These are phyloP conservation scores for Aspergillus sparsus DNA, from an alignment of 495 filamentous ascomycete species.

Conservation along the genomic window DNA sequence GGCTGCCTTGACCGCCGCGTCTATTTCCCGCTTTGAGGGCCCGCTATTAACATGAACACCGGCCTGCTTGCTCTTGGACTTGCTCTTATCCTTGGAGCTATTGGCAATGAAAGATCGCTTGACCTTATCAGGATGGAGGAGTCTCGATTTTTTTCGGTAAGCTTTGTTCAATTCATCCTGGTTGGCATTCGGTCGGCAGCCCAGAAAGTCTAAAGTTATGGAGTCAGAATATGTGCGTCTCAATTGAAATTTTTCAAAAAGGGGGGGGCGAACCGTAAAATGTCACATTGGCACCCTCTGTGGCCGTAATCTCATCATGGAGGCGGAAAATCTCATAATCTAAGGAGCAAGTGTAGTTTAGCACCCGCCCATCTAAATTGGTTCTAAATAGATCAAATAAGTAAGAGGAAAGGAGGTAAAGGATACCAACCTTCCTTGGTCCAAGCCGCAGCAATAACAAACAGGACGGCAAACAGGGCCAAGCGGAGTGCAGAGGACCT, in stretches of 20 bases:
- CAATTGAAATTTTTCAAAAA: neutral
- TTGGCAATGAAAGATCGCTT: constrained; percentile 77
- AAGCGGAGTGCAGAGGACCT: constrained; percentile 37
- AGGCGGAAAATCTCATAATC: constrained; percentile 98
- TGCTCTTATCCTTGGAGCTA: constrained; percentile 61
- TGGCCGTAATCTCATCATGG: constrained; percentile 74
- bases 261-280: constrained; percentile 70
- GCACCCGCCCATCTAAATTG: neutral
- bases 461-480: constrained; percentile 44
- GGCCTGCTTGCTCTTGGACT: constrained; percentile 55
- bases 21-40: constrained; percentile 70
- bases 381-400: constrained; percentile 1
- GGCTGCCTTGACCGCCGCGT: constrained; percentile 73
- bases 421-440: constrained; percentile 72
- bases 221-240: neutral
- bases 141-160: constrained; percentile 80
- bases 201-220: constrained; percentile 67
- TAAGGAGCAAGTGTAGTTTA: constrained; percentile 35
- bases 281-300: constrained; percentile 78
- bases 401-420: neutral
- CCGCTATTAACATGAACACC: constrained; percentile 68
- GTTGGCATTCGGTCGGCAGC: constrained; percentile 67
- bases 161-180: constrained; percentile 92
- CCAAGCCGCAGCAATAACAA: constrained; percentile 71
- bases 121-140: constrained; percentile 93